phyloP scores from a whole-genome alignment of 805 yeast genomes.

The Candida multigemmis region DNA sequence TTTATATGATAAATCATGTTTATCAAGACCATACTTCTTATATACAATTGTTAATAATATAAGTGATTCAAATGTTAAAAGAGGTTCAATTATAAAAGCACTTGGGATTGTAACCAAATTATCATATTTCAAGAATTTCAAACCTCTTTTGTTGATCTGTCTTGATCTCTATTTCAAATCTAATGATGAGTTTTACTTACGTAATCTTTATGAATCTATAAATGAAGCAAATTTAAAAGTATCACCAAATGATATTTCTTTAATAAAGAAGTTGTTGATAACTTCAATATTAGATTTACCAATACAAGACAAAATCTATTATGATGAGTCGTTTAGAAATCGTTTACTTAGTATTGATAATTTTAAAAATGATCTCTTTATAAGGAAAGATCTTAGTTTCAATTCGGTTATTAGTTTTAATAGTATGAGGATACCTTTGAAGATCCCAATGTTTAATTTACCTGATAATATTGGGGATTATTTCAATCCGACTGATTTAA shows the following conservation, averaged over 20 bases:
- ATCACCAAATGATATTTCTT: slow-evolving; percentile 12
- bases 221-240: slow-evolving; percentile 20
- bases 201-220: slow-evolving; percentile 20
- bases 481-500: slow-evolving; percentile 35
- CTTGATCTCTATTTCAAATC: slow-evolving; percentile 36
- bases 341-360: slow-evolving; percentile 20
- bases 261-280: slow-evolving; percentile 26
- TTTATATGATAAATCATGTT: slow-evolving; percentile 21
- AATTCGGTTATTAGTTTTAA: slow-evolving; percentile 29
- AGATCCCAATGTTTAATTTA: slow-evolving; percentile 29
- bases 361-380: slow-evolving; percentile 24
- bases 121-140: slow-evolving; percentile 45
- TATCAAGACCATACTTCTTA: slow-evolving; percentile 39
- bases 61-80: slow-evolving; percentile 30
- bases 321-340: slow-evolving; percentile 28
- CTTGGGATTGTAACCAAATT: slow-evolving; percentile 50
- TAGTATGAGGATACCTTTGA: slow-evolving; percentile 35
- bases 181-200: slow-evolving; percentile 10
- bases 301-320: slow-evolving; percentile 29
- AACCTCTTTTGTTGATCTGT: slow-evolving; percentile 47
- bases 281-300: slow-evolving; percentile 36
- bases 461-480: slow-evolving; percentile 38
- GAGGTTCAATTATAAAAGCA: slow-evolving; percentile 56
- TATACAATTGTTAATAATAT: slow-evolving; percentile 47
- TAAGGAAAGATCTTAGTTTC: slow-evolving; percentile 34